These are phyloP conservation scores for Gastrolobium bilobum DNA, from an alignment of 306 rosid species.

Conservation along the genomic window DNA sequence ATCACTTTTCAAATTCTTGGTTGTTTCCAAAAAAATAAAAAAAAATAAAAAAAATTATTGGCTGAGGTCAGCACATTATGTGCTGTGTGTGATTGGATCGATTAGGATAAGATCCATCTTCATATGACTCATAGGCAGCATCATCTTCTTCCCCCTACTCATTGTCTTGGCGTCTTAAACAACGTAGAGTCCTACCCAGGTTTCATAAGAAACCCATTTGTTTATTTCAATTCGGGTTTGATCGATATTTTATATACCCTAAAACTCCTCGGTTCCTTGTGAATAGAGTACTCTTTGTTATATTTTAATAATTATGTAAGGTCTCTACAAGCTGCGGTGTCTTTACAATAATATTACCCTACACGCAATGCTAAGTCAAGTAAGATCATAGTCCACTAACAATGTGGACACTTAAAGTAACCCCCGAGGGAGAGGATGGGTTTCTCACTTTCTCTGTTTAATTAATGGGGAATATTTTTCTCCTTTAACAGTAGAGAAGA, in stretches of 20 bases:
- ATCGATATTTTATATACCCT: conserved; percentile 34
- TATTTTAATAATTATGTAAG: conserved; percentile 18
- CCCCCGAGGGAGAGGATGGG: not conserved
- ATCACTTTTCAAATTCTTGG: conserved; percentile 48
- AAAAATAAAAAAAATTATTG: conserved; percentile 27
- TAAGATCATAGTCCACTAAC: conserved; percentile 56
- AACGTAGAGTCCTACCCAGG: not conserved
- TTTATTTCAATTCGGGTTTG: not conserved
- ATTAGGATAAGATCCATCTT: conserved; percentile 61
- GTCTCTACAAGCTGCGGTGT: conserved; percentile 22
- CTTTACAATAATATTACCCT: conserved; percentile 35
- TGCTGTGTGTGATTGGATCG: conserved; percentile 46
- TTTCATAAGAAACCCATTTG: conserved; percentile 20
- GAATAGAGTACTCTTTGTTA: conserved; percentile 26
- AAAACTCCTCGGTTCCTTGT: conserved; percentile 42
- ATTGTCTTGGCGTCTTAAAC: conserved; percentile 1
- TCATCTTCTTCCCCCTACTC: conserved; percentile 12
- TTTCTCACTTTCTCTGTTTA: conserved; percentile 23
- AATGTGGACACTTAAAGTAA: conserved; percentile 43
- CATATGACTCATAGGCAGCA: conserved; percentile 26
- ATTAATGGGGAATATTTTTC: no score
- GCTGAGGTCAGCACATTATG: conserved; percentile 51
- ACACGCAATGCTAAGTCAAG: conserved; percentile 39
- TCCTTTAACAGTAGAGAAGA: no score
- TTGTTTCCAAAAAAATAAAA: not conserved